Evolutionary conservation across 257 asterid species (phyloP).

Genomic region (Cynanchum wilfordii): DNA sequence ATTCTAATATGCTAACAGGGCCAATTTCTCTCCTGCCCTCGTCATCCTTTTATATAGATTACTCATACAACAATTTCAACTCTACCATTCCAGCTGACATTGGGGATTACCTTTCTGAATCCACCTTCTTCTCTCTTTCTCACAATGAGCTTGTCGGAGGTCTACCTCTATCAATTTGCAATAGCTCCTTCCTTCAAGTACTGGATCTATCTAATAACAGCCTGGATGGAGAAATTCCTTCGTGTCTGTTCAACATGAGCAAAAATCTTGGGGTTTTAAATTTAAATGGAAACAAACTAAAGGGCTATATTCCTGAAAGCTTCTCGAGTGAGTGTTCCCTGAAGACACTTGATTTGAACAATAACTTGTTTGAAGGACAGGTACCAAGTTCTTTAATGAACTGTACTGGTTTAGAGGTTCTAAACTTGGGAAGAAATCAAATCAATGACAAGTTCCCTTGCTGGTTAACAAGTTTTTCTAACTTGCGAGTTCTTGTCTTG

Average conservation of each 20-base stretch:
- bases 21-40: not conserved
- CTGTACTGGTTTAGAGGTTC: conserved; percentile 8
- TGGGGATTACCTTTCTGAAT: not conserved
- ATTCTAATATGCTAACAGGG: conserved; percentile 8
- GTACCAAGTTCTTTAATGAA: conserved; percentile 2
- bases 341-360: conserved; percentile 9
- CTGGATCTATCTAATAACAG: conserved; percentile 6
- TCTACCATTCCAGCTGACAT: conserved; percentile 5
- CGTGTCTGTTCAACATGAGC: conserved; percentile 15
- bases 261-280: conserved; percentile 3
- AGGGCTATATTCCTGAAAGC: conserved; percentile 6
- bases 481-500: conserved; percentile 8
- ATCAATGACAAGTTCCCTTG: conserved; percentile 11
- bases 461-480: not conserved
- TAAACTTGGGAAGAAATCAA: conserved; percentile 12
- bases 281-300: conserved; percentile 2
- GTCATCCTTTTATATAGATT: conserved; percentile 3
- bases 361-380: conserved; percentile 15
- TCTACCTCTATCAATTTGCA: conserved; percentile 14
- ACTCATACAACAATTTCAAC: conserved; percentile 10
- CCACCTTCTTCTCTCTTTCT: conserved; percentile 13
- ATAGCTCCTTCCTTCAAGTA: conserved; percentile 3
- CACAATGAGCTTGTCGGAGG: conserved; percentile 1
- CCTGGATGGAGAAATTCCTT: conserved; percentile 9
- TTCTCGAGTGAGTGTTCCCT: conserved; percentile 5